Percentiles rank a stretch among this genome's conserved stretches.
phyloP scores from a whole-genome alignment of 345 rosid genomes.

The Sonneratia caseolaris region DNA sequence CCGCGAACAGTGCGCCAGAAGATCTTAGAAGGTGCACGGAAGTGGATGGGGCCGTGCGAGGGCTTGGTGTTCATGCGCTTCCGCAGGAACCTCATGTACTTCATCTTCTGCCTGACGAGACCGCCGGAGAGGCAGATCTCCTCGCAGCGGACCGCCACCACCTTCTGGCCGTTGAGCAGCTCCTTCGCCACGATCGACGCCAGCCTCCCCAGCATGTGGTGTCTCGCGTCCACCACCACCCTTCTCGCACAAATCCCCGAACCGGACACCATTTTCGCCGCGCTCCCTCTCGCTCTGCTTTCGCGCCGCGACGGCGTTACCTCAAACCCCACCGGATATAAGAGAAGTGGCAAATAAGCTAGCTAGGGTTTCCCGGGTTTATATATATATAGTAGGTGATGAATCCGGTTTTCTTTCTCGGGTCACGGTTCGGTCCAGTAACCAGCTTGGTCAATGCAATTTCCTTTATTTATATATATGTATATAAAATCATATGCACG shows the following conservation, averaged over 20 bases:
- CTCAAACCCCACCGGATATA: background rate
- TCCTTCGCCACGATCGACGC: constrained; percentile 43
- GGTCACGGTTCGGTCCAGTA: too few relatives aligned
- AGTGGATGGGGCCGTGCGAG: constrained; percentile 35
- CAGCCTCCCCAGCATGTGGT: constrained; percentile 71
- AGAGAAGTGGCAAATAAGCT: background rate
- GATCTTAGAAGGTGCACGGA: constrained; percentile 29
- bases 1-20: constrained; percentile 29
- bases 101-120: constrained; percentile 81
- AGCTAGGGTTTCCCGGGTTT: background rate
- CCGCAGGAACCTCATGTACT: constrained; percentile 78
- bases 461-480: too few relatives aligned
- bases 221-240: constrained; percentile 75
- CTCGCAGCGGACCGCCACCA: constrained; percentile 27
- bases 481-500: too few relatives aligned
- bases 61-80: constrained; percentile 95
- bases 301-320: background rate
- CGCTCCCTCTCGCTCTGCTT: constrained; percentile 1
- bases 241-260: constrained; percentile 60
- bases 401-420: too few relatives aligned
- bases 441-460: too few relatives aligned
- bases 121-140: constrained; percentile 76
- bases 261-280: constrained; percentile 57
- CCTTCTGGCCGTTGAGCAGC: constrained; percentile 26
- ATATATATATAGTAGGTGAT: too few relatives aligned